Base-by-base conservation (phyloP, 1,284 basidiomycete genomes). In the Chalciporus sp. region DNA sequence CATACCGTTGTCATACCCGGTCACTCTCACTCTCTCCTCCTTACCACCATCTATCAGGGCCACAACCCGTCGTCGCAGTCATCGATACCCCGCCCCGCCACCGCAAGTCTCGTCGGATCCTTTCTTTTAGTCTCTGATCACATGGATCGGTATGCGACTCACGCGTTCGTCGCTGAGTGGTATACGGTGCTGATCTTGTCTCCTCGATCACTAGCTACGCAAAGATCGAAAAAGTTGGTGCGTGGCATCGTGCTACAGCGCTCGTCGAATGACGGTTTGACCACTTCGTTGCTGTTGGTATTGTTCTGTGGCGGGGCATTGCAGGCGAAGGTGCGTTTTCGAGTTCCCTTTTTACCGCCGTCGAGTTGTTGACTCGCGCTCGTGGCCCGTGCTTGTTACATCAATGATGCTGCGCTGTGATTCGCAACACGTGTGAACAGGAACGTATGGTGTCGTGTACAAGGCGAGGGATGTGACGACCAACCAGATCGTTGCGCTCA, bases 391-490 rank as follows among this genome's bases (percentile, higher is more conserved):
- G 46, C 49, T 45, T n/a, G 37, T 42, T 45, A 35, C 37, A 58
- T 71, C 64, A n/a, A n/a, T n/a, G n/a, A 70, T 63, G 23, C 23
- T n/a, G 68, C 70, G 65, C 69, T 69, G 35, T 7, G 35, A 37
- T 71, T 47, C 56, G 64, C 45, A 23, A 17, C 47, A 52, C 52
- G 27, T 33, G 20, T 40, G 40, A 42, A 33, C 65, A 98, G 96
- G 96, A 65, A 99, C 97, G 44, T 99, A 99, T 65, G 97, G 97
- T 59, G 96, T 98, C 52, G 96, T 99, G 17, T 98, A 98, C 83
- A 95, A 95, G 73, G 93, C 88, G 59, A 85, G 86, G 69, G 85
- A 94, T 72, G 74, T 86, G 69, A 79, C 75, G 62, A 85, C 85
- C 49, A 85, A 92, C 75, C 69, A 85, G 72, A 84, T 93, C 64